These are phyloP conservation scores for Scheffersomyces titani DNA, from an alignment of 1,139 yeast genomes.

Conservation along the genomic window DNA sequence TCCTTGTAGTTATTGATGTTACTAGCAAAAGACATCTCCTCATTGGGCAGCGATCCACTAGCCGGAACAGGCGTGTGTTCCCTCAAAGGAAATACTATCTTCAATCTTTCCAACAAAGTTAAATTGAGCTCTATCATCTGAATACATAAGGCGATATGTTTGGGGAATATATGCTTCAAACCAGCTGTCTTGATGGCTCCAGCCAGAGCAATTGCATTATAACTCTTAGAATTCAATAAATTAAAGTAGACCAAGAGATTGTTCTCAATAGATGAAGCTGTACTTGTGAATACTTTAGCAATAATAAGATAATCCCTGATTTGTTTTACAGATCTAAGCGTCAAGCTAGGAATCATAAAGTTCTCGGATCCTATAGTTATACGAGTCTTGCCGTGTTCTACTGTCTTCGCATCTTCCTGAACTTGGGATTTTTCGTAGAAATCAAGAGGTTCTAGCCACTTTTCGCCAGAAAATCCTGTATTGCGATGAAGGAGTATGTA, in stretches of 20 bases:
- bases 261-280: slow-evolving; percentile 31
- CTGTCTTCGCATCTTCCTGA: background rate
- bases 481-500: slow-evolving; percentile 36
- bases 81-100: slow-evolving; percentile 16
- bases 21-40: slow-evolving; percentile 38
- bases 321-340: slow-evolving; percentile 32
- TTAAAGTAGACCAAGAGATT: slow-evolving; percentile 54
- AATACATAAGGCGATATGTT: slow-evolving; percentile 69
- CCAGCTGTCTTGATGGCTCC: slow-evolving; percentile 81
- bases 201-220: slow-evolving; percentile 67
- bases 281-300: slow-evolving; percentile 49
- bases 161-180: slow-evolving; percentile 72
- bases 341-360: slow-evolving; percentile 48
- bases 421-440: slow-evolving; percentile 13
- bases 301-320: slow-evolving; percentile 53
- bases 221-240: slow-evolving; percentile 55
- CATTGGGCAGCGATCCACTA: slow-evolving; percentile 12
- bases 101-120: slow-evolving; percentile 21
- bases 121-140: slow-evolving; percentile 53
- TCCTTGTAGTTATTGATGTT: slow-evolving; percentile 46
- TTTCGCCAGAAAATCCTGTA: slow-evolving; percentile 30
- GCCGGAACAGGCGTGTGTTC: slow-evolving; percentile 3
- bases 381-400: slow-evolving; percentile 20
- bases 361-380: slow-evolving; percentile 38
- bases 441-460: slow-evolving; percentile 50